phyloP scores from a whole-genome alignment of 257 asterid species.

The Fraxinus excelsior region DNA sequence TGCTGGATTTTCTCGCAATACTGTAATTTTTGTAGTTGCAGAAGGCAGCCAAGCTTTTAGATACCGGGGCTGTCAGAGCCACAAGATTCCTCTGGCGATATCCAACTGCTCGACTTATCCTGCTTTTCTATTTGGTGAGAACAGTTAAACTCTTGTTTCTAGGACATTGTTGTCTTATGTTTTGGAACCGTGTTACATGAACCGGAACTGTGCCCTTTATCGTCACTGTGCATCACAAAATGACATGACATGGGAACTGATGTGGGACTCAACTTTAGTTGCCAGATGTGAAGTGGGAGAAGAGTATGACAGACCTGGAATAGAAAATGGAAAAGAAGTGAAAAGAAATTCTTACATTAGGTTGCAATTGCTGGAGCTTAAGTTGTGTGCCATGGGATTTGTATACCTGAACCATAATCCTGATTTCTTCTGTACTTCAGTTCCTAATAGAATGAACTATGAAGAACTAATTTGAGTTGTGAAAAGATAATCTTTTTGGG shows the following conservation, averaged over 20 bases:
- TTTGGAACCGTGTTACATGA: constrained; percentile 6
- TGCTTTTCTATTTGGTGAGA: constrained; percentile 93
- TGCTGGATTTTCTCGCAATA: constrained; percentile 18
- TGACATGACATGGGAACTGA: too few relatives aligned
- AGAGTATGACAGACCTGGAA: constrained; percentile 10
- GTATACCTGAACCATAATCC: background rate
- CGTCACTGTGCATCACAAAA: background rate
- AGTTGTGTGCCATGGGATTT: background rate
- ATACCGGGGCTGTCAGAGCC: constrained; percentile 95
- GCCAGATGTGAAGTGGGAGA: constrained; percentile 13
- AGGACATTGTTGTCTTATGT: constrained; percentile 10
- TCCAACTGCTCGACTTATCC: constrained; percentile 88
- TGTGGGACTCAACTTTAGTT: constrained; percentile 13
- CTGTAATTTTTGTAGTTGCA: constrained; percentile 63
- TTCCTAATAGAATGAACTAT: constrained; percentile 18
- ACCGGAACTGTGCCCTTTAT: background rate
- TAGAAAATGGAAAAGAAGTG: background rate
- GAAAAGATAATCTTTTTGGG: background rate
- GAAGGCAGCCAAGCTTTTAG: constrained; percentile 90
- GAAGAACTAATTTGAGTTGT: constrained; percentile 15
- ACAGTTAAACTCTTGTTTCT: constrained; percentile 17
- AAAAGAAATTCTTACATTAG: background rate
- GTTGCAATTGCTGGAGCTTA: background rate
- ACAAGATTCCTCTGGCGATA: constrained; percentile 96
- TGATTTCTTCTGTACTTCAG: constrained; percentile 8